Percentiles rank a stretch among this genome's conserved stretches.
phyloP scores from a whole-genome alignment of 495 filamentous ascomycete genomes.

The Xylaria scruposa region DNA sequence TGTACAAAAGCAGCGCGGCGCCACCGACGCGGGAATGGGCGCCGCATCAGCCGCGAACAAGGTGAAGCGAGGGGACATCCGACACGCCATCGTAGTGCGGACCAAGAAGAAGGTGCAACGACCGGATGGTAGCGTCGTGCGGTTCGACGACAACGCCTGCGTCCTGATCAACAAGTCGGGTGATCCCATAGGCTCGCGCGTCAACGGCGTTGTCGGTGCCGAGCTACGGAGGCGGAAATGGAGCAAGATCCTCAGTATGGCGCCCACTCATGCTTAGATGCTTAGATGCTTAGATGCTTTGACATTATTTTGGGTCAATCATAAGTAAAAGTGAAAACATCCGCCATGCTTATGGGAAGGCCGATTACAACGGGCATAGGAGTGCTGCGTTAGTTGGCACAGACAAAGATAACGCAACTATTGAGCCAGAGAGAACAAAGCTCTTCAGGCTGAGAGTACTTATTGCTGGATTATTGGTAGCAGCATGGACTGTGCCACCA shows the following conservation, averaged over 20 bases:
- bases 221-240: slow-evolving; percentile 89
- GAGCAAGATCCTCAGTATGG: slow-evolving; percentile 97
- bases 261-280: slow-evolving; percentile 84
- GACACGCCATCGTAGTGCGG: slow-evolving; percentile 94
- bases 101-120: slow-evolving; percentile 85
- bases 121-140: slow-evolving; percentile 84
- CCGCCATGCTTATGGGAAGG: background rate
- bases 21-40: slow-evolving; percentile 59
- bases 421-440: background rate
- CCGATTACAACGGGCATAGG: background rate
- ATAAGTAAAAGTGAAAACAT: background rate
- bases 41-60: slow-evolving; percentile 77
- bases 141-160: slow-evolving; percentile 98
- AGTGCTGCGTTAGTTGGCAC: background rate
- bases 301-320: background rate
- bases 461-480: background rate
- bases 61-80: slow-evolving; percentile 94
- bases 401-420: background rate
- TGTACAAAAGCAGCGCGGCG: slow-evolving; percentile 89
- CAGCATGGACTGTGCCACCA: slow-evolving; percentile 12
- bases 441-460: background rate
- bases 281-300: slow-evolving; percentile 70
- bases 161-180: slow-evolving; percentile 97
- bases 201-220: slow-evolving; percentile 87
- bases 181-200: slow-evolving; percentile 90